Evolutionary conservation across 768 basidiomycete species (phyloP).

Genomic region (Gloeophyllum trabeum): DNA sequence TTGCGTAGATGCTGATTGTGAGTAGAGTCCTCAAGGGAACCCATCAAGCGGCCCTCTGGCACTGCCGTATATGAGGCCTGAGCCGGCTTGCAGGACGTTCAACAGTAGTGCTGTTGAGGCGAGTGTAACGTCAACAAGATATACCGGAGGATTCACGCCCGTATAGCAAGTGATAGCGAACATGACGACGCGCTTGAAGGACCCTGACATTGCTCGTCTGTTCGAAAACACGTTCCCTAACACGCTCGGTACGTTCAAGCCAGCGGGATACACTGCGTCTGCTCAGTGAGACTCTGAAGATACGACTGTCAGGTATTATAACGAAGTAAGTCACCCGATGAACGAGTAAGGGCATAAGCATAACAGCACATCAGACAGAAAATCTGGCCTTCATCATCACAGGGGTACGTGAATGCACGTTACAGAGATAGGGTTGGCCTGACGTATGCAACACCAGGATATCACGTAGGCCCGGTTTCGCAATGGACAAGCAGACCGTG

Average conservation of each 20-base stretch:
- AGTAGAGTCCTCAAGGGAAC: constrained; percentile 46
- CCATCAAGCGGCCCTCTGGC: constrained; percentile 48
- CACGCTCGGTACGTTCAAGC: constrained; percentile 45
- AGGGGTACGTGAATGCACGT: constrained; percentile 42
- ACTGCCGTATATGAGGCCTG: constrained; percentile 66
- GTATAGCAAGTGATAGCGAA: constrained; percentile 59
- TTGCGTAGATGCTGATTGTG: not conserved
- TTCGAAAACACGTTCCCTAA: constrained; percentile 82
- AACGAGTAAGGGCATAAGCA: not conserved
- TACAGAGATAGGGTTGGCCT: too few relatives aligned
- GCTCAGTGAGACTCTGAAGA: constrained; percentile 27
- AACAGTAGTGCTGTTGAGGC: constrained; percentile 70
- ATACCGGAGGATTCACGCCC: not conserved
- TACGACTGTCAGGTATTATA: constrained; percentile 73
- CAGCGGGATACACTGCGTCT: too few relatives aligned
- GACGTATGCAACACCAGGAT: too few relatives aligned
- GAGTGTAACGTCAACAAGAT: not conserved
- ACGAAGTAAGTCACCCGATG: constrained; percentile 25
- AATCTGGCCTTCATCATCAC: constrained; percentile 77
- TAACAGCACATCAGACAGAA: constrained; percentile 27
- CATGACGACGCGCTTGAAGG: constrained; percentile 60
- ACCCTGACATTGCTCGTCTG: constrained; percentile 66
- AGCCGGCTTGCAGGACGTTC: constrained; percentile 61
- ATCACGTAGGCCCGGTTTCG: constrained; percentile 42
- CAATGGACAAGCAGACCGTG: not conserved